These are phyloP conservation scores for Amanita jacksonii DNA, from an alignment of 768 basidiomycete genomes.

Conservation along the genomic window DNA sequence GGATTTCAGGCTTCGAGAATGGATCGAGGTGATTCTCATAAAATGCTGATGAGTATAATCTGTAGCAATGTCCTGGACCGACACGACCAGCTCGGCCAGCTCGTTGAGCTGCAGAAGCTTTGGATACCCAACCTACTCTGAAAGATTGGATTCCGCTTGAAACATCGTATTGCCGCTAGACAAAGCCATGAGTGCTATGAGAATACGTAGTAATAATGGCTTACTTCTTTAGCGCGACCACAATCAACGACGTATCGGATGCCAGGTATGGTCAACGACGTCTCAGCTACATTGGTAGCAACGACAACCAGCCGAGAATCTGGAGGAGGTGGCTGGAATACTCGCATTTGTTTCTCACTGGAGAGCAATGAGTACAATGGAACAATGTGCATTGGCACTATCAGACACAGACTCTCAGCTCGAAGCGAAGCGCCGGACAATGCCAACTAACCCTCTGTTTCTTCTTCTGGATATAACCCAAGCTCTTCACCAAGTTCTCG, in stretches of 20 bases:
- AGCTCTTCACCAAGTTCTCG: conserved; percentile 43
- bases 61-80: conserved; percentile 96
- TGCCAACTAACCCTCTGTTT: conserved; percentile 47
- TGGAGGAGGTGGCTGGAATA: conserved; percentile 77
- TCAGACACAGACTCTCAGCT: conserved; percentile 4
- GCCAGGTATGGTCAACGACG: conserved; percentile 92
- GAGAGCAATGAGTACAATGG: conserved; percentile 90
- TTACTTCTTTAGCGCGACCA: conserved; percentile 89
- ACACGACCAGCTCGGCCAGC: conserved; percentile 96
- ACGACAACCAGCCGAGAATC: conserved; percentile 86
- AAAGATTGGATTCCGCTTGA: conserved; percentile 83
- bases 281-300: conserved; percentile 94
- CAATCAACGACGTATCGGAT: conserved; percentile 98
- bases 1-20: conserved; percentile 85
- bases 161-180: conserved; percentile 75
- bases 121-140: conserved; percentile 88
- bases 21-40: conserved; percentile 88
- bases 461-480: conserved; percentile 47
- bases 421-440: conserved; percentile 6
- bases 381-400: conserved; percentile 90
- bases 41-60: conserved; percentile 91
- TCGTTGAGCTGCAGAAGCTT: conserved; percentile 89
- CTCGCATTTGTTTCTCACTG: conserved; percentile 90
- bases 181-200: not conserved
- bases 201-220: not conserved